Conservation (phyloP, 1,284 basidiomycete genomes). For the Ceratobasidium sp. region DNA sequence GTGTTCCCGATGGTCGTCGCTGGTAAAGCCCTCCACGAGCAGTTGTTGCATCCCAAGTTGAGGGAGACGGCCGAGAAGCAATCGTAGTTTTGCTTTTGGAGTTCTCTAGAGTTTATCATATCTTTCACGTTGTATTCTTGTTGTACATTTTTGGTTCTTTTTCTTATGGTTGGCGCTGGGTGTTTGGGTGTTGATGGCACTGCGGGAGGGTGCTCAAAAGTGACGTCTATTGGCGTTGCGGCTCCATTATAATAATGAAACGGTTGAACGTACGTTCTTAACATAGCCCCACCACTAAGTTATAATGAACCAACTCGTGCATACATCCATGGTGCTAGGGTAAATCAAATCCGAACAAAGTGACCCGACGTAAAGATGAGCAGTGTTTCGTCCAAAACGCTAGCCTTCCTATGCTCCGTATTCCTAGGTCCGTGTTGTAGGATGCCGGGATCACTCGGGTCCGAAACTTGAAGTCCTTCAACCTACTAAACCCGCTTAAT, state of each 20-base stretch:
- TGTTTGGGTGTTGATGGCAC: too few relatives aligned
- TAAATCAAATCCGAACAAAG: constrained; percentile 24
- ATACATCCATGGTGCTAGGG: background rate
- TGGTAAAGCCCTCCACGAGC: constrained; percentile 93
- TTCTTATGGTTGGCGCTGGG: background rate
- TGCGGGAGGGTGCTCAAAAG: too few relatives aligned
- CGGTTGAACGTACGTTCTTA: too few relatives aligned
- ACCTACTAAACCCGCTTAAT: background rate
- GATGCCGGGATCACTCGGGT: background rate
- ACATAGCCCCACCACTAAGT: too few relatives aligned
- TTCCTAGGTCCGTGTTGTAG: background rate
- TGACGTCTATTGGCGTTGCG: too few relatives aligned
- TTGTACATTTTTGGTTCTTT: background rate
- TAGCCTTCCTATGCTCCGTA: constrained; percentile 26
- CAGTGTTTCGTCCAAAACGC: constrained; percentile 21
- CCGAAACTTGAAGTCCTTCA: constrained; percentile 16
- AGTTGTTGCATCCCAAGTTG: constrained; percentile 72
- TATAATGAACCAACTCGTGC: too few relatives aligned
- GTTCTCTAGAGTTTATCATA: too few relatives aligned
- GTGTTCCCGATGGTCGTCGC: constrained; percentile 96
- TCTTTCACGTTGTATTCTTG: constrained; percentile 9
- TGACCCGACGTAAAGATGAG: constrained; percentile 5
- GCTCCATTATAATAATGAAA: too few relatives aligned
- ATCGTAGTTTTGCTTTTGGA: constrained; percentile 6
- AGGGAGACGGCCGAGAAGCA: constrained; percentile 34